Evolutionary conservation across 768 basidiomycete genomes (phyloP).

Genomic region (Psilocybe sp.): DNA sequence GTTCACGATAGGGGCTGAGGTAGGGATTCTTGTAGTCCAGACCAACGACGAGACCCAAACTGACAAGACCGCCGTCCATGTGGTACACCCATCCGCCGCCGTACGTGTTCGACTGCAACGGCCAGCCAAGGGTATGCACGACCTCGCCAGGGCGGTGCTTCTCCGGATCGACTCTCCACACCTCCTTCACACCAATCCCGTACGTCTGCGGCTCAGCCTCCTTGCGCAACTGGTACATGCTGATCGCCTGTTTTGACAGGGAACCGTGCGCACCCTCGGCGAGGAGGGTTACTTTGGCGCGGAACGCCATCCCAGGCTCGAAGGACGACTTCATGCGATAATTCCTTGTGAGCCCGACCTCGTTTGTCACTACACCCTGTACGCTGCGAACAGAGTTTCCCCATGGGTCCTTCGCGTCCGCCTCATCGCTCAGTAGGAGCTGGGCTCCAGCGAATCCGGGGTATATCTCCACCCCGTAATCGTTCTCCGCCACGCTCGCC

Average conservation of each 20-base stretch:
- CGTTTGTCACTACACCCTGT: slow-evolving; percentile 85
- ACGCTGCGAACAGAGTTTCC: slow-evolving; percentile 48
- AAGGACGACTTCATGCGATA: slow-evolving; percentile 80
- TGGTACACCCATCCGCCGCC: slow-evolving; percentile 97
- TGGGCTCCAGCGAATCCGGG: slow-evolving; percentile 94
- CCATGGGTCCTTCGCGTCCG: slow-evolving; percentile 37
- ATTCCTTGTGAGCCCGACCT: slow-evolving; percentile 84
- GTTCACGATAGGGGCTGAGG: slow-evolving; percentile 85
- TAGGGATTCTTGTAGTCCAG: slow-evolving; percentile 95
- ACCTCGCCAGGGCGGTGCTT: slow-evolving; percentile 72
- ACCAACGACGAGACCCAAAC: slow-evolving; percentile 88
- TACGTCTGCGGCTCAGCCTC: slow-evolving; percentile 87
- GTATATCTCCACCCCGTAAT: slow-evolving; percentile 89
- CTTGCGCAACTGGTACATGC: slow-evolving; percentile 70
- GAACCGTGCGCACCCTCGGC: slow-evolving; percentile 96
- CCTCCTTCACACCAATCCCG: slow-evolving; percentile 94
- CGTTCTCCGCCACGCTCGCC: slow-evolving; percentile 73
- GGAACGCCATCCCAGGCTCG: slow-evolving; percentile 96
- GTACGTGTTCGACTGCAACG: slow-evolving; percentile 77
- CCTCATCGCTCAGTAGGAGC: slow-evolving; percentile 64
- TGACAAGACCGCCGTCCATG: slow-evolving; percentile 89
- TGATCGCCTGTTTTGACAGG: slow-evolving; percentile 76
- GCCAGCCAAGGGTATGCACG: slow-evolving; percentile 96
- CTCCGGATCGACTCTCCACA: slow-evolving; percentile 80
- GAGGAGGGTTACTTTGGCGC: slow-evolving; percentile 85